A percentile compares a stretch with the other conserved stretches of the same genome.
phyloP scores from a whole-genome alignment of 2,329 filamentous ascomycete species.

The Cercospora zeina region DNA sequence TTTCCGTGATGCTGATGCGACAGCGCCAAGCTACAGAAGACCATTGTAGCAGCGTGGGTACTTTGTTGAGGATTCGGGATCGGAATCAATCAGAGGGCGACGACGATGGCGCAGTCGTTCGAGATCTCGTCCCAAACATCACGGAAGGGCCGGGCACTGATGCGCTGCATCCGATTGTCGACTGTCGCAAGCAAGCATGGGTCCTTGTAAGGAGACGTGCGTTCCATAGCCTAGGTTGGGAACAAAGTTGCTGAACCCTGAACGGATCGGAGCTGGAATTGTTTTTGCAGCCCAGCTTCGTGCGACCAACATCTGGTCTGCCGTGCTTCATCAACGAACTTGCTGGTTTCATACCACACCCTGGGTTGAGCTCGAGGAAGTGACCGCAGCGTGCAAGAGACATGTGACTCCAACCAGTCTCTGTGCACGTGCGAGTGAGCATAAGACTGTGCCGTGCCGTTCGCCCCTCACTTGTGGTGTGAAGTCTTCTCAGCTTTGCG shows the following conservation, averaged over 20 bases:
- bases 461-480: slow-evolving; percentile 6
- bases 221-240: slow-evolving; percentile 1
- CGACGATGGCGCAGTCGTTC: background rate
- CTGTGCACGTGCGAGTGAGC: slow-evolving; percentile 4
- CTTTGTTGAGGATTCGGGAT: background rate
- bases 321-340: slow-evolving; percentile 2
- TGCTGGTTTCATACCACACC: background rate
- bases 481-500: background rate
- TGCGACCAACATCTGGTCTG: slow-evolving; percentile 2
- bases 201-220: slow-evolving; percentile 12
- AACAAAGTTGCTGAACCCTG: slow-evolving; percentile 4
- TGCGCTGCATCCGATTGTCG: background rate
- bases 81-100: background rate
- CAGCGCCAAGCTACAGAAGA: too few relatives aligned
- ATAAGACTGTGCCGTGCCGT: background rate
- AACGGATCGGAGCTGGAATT: slow-evolving; percentile 6
- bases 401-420: background rate
- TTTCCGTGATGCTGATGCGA: too few relatives aligned
- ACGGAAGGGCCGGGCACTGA: background rate
- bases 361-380: background rate
- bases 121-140: background rate
- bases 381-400: background rate
- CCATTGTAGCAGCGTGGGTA: background rate
- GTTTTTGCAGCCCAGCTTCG: background rate
- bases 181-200: background rate